phyloP scores from a whole-genome alignment of 306 rosid genomes.

The Cyclanthera cordifolia region DNA sequence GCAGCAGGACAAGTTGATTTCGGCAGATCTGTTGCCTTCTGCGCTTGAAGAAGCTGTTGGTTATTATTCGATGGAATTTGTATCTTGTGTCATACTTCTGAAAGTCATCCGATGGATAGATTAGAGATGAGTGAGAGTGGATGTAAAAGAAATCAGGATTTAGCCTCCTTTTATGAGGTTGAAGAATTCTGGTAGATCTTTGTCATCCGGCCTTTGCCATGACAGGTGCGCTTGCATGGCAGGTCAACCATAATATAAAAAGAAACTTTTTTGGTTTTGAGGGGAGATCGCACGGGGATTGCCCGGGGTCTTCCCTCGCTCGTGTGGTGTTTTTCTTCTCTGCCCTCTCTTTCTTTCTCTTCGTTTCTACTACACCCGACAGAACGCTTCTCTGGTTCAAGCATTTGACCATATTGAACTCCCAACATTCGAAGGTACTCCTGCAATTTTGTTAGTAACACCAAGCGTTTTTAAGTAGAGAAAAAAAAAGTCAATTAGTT shows the following conservation, averaged over 20 bases:
- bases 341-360: not conserved
- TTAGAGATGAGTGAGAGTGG: conserved; percentile 21
- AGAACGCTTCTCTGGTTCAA: not conserved
- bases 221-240: conserved; percentile 99
- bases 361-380: not conserved
- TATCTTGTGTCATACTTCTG: conserved; percentile 10
- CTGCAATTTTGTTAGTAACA: too few species aligned
- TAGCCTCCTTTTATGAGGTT: conserved; percentile 2
- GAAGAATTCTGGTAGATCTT: conserved; percentile 18
- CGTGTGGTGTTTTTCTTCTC: conserved; percentile 32
- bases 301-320: conserved; percentile 58
- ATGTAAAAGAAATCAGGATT: conserved; percentile 40
- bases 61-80: not conserved
- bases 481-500: too few species aligned
- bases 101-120: not conserved
- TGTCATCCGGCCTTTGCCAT: conserved; percentile 99
- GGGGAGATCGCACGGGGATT: conserved; percentile 73
- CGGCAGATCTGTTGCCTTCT: not conserved
- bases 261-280: conserved; percentile 31
- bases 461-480: too few species aligned
- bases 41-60: too few species aligned
- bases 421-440: not conserved
- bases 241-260: conserved; percentile 63
- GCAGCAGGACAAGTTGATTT: too few species aligned
- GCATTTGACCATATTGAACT: not conserved